These are phyloP conservation scores for Lepidium africanum DNA, from an alignment of 345 rosid genomes.

Conservation along the genomic window DNA sequence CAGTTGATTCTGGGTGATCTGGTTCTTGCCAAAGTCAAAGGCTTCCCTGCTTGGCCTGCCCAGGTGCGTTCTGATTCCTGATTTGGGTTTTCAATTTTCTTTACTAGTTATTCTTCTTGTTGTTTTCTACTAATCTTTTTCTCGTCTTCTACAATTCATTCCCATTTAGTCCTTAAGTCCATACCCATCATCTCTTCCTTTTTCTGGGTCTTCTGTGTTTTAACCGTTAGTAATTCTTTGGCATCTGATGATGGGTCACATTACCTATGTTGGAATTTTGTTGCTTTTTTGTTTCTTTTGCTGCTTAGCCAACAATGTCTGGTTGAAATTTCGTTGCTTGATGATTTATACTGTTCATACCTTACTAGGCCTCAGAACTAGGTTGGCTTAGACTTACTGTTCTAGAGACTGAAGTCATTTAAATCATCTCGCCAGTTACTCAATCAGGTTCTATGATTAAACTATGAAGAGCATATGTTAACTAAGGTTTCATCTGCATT, in stretches of 20 bases:
- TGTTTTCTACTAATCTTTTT: background rate
- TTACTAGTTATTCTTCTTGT: background rate
- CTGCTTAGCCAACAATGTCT: background rate
- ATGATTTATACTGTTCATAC: background rate
- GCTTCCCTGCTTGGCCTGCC: conserved; percentile 99
- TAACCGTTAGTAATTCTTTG: background rate
- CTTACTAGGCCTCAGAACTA: background rate
- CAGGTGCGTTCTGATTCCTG: conserved; percentile 40
- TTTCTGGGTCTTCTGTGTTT: background rate
- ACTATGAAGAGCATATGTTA: background rate
- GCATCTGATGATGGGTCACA: background rate
- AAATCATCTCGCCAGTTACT: background rate
- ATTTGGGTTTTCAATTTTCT: background rate
- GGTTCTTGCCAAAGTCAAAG: conserved; percentile 98
- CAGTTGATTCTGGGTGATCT: conserved; percentile 93
- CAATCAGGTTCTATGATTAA: background rate
- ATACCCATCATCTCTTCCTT: background rate
- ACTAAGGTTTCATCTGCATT: background rate
- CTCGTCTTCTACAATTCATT: background rate
- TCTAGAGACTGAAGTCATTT: background rate
- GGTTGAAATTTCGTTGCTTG: background rate
- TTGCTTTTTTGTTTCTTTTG: background rate
- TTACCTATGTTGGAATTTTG: background rate
- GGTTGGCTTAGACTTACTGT: background rate
- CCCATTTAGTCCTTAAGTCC: background rate